Evolutionary conservation across 2,329 filamentous ascomycete genomes (phyloP).

Genomic region (Sclerotiophoma versabilis): DNA sequence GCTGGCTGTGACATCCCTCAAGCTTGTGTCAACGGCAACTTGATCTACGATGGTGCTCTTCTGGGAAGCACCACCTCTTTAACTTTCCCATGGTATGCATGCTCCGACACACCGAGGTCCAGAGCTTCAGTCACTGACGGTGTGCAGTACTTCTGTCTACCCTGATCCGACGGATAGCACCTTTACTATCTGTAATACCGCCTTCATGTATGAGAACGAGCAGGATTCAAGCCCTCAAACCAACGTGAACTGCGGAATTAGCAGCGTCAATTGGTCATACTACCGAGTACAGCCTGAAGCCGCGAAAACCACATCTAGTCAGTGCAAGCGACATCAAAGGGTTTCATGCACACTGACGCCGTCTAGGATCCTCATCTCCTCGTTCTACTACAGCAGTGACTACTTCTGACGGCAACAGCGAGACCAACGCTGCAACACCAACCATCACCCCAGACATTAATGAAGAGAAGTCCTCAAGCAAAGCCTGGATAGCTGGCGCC

Average conservation of each 20-base stretch:
- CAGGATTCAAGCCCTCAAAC: constrained; percentile 29
- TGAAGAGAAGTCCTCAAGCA: constrained; percentile 22
- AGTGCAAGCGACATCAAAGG: neutral
- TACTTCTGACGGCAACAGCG: neutral
- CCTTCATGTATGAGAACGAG: constrained; percentile 34
- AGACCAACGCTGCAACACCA: neutral
- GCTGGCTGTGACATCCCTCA: constrained; percentile 29
- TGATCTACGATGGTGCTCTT: constrained; percentile 25
- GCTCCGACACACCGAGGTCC: neutral
- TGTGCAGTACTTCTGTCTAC: constrained; percentile 23
- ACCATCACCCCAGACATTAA: neutral
- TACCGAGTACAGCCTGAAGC: constrained; percentile 27
- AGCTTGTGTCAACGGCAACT: constrained; percentile 31
- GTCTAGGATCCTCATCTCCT: constrained; percentile 1
- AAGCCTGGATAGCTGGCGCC: constrained; percentile 42
- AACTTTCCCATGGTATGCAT: constrained; percentile 23
- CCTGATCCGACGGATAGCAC: constrained; percentile 21
- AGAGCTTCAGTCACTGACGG: neutral
- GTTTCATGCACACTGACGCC: neutral
- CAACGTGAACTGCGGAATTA: constrained; percentile 35
- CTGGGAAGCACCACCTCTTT: constrained; percentile 2
- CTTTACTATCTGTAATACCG: constrained; percentile 36
- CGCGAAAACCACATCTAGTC: constrained; percentile 19
- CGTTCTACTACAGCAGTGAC: constrained; percentile 2
- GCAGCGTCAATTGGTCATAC: constrained; percentile 32